A percentile compares a stretch with the other conserved stretches of the same genome.
Evolutionary conservation across 441 rosid species (phyloP).

Genomic region (Gossypium lobatum): DNA sequence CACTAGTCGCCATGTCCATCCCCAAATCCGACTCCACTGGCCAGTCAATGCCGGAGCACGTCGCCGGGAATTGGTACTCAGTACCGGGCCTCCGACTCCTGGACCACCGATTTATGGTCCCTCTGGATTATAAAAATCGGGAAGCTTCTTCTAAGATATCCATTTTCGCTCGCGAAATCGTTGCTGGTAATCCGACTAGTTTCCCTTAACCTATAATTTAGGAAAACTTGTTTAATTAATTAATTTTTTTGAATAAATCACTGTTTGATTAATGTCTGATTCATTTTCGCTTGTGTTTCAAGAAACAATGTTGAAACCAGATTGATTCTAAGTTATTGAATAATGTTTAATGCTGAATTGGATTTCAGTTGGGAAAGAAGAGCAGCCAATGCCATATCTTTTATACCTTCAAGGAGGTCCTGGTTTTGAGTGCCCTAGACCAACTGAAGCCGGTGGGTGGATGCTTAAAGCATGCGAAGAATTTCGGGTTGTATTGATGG

Average conservation of each 20-base stretch:
- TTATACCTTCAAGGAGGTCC: constrained; percentile 89
- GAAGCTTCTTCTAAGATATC: constrained; percentile 45
- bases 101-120: constrained; percentile 69
- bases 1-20: constrained; percentile 37
- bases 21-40: constrained; percentile 12
- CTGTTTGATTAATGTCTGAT: neutral
- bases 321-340: neutral
- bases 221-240: neutral
- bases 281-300: neutral
- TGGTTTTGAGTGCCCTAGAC: constrained; percentile 77
- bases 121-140: constrained; percentile 57
- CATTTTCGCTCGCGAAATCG: constrained; percentile 83
- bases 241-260: neutral
- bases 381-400: constrained; percentile 63
- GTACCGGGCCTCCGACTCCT: constrained; percentile 84
- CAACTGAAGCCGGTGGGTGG: constrained; percentile 83
- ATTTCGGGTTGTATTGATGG: constrained; percentile 80
- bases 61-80: constrained; percentile 59
- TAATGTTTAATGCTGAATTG: constrained; percentile 2
- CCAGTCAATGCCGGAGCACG: constrained; percentile 38
- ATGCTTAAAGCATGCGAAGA: constrained; percentile 78
- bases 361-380: constrained; percentile 73
- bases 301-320: neutral
- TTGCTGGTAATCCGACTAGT: constrained; percentile 43
- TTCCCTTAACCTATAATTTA: neutral